Conservation (phyloP, 2,329 filamentous ascomycete genomes). For the Trichophyton rubrum region DNA sequence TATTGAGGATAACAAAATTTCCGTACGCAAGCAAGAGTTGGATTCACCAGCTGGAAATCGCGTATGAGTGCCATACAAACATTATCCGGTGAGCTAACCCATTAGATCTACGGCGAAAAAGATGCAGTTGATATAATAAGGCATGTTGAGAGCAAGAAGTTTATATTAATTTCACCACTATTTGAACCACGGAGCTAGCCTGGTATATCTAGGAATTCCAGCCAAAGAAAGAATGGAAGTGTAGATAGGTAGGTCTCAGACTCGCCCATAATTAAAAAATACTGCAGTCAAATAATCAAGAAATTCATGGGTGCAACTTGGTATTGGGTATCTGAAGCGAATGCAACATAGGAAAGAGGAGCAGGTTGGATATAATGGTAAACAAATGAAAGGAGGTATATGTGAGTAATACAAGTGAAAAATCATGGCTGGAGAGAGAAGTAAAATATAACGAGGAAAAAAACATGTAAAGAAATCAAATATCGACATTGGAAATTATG, state of each 20-base stretch:
- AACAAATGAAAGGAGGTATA: neutral
- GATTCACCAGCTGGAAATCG: neutral
- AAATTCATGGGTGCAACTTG: neutral
- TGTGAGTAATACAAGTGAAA: neutral
- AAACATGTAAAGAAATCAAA: neutral
- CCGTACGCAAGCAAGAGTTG: neutral
- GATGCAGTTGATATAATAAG: neutral
- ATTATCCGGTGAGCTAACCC: no score
- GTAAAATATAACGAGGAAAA: neutral
- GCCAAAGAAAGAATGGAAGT: conserved; percentile 45
- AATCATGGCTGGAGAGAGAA: neutral
- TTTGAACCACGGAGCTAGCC: neutral
- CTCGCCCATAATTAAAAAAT: conserved; percentile 8
- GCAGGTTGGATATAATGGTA: neutral
- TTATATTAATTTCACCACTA: neutral
- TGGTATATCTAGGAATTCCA: neutral
- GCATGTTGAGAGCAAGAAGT: neutral
- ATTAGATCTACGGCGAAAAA: no score
- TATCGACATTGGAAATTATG: neutral
- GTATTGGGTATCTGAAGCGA: neutral
- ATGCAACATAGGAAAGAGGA: neutral
- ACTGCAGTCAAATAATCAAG: neutral
- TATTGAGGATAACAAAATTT: neutral
- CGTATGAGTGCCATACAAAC: neutral
- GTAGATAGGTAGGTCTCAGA: conserved; percentile 42